Evolutionary conservation across 495 filamentous ascomycete genomes (phyloP), one percentile per base, ranked within the genome.

Genomic region (Aspergillus biplanus): DNA sequence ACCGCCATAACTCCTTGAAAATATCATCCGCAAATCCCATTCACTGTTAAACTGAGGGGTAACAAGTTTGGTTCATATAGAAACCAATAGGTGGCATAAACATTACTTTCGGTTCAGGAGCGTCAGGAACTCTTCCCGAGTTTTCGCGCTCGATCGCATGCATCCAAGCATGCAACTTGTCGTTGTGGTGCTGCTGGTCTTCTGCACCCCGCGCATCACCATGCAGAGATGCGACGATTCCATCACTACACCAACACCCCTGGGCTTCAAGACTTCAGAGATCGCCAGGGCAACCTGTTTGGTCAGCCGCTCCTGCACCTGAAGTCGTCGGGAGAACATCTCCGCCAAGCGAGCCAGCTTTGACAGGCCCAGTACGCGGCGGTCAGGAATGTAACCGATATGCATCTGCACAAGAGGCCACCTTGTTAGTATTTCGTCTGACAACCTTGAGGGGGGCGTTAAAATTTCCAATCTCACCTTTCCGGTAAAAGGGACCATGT

Each of bases 181-280:
- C 33, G 92, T 94, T 11, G 96, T 98, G 13, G 82, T 90, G 50
- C 90, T 88, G 48, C 85, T 86, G 6, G 91, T 91, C 81, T 99
- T 97, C 73, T 97, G 85, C 32, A 97, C 92, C 1, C 93, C 93
- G 27, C 93, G 84, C 91, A 95, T 95, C 9, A 97, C 94, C 93
- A 97, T 98, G 82, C 95, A 98, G n/a, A 98, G 82, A 79, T 99
- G 95, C 67, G 89, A 91, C 34, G 92, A 94, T 71, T 99, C 96
- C 90, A 98, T 97, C 53, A 99, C 93, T 8, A 99, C 93, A 27
- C 90, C 94, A 5, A 99, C 94, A 46, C 96, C 95, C 5, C 75
- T 71, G n/a, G 95, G 95, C 79, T 93, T 89, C 18, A 98, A 82
- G 5, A 98, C 86, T 70, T 98, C 93, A 64, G 92, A 90, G 53